phyloP scores from a whole-genome alignment of 768 basidiomycete species.

The Exidia glandulosa region DNA sequence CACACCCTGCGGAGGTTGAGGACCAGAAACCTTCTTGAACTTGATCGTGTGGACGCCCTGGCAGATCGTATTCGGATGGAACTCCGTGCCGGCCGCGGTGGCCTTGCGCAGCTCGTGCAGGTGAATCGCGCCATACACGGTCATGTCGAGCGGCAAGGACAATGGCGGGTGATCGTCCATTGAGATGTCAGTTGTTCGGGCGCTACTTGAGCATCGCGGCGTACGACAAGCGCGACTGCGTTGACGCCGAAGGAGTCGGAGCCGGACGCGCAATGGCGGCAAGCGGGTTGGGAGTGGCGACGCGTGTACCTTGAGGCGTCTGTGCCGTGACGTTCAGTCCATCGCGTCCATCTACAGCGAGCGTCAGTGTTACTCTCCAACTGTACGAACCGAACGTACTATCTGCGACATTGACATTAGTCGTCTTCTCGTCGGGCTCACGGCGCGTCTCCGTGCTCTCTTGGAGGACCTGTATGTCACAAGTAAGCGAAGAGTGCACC shows the following conservation, averaged over 20 bases:
- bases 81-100: constrained; percentile 36
- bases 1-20: constrained; percentile 33
- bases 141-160: constrained; percentile 77
- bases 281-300: constrained; percentile 69
- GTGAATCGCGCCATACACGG: constrained; percentile 93
- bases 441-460: too few species aligned
- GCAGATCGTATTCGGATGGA: constrained; percentile 70
- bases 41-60: constrained; percentile 84
- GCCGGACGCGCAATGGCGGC: constrained; percentile 24
- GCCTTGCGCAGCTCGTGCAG: constrained; percentile 73
- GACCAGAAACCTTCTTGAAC: constrained; percentile 85
- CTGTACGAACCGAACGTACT: too few species aligned
- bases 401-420: too few species aligned
- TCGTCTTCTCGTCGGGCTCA: too few species aligned
- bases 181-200: constrained; percentile 91
- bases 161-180: constrained; percentile 84
- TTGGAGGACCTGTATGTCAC: too few species aligned
- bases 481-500: too few species aligned
- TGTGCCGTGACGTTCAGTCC: constrained; percentile 89
- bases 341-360: constrained; percentile 69
- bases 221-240: constrained; percentile 50
- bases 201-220: constrained; percentile 89
- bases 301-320: constrained; percentile 90
- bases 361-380: too few species aligned
- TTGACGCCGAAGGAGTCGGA: constrained; percentile 12